Percentiles rank a stretch among this genome's conserved stretches.
Evolutionary conservation across 805 yeast genomes (phyloP).

Genomic region (Diddensiella santjacobensis): DNA sequence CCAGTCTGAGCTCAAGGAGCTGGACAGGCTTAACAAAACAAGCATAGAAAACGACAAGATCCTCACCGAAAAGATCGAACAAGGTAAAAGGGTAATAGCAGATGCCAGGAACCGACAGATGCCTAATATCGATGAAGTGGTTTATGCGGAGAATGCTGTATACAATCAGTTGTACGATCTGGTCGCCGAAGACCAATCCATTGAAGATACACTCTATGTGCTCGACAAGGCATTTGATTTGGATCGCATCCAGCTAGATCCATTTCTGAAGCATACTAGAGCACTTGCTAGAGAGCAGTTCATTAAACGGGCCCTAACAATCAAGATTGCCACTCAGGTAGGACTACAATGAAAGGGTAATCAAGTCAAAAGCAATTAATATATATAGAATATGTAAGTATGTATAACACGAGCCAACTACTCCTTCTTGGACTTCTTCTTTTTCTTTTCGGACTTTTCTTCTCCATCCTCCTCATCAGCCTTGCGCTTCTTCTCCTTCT

Average conservation of each 20-base stretch:
- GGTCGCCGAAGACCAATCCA: slow-evolving; percentile 63
- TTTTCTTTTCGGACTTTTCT: slow-evolving; percentile 45
- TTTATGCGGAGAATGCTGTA: slow-evolving; percentile 50
- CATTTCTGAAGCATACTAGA: slow-evolving; percentile 47
- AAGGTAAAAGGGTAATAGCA: slow-evolving; percentile 32
- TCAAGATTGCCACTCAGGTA: slow-evolving; percentile 33
- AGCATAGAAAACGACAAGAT: slow-evolving; percentile 32
- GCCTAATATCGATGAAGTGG: slow-evolving; percentile 41
- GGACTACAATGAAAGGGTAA: too few relatives aligned
- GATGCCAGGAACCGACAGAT: slow-evolving; percentile 34
- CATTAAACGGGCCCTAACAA: slow-evolving; percentile 44
- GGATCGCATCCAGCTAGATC: slow-evolving; percentile 43
- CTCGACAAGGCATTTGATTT: slow-evolving; percentile 53
- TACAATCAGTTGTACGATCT: slow-evolving; percentile 61
- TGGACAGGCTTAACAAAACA: slow-evolving; percentile 28
- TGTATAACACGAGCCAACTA: too few relatives aligned
- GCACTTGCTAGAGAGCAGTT: slow-evolving; percentile 64
- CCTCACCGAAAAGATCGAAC: slow-evolving; percentile 30
- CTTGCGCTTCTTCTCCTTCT: slow-evolving; percentile 59
- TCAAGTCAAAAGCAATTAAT: too few relatives aligned
- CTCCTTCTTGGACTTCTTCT: slow-evolving; percentile 18
- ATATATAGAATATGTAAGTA: too few relatives aligned
- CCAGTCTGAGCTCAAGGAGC: slow-evolving; percentile 33
- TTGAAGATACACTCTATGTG: slow-evolving; percentile 61
- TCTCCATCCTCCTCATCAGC: slow-evolving; percentile 53